Percentiles rank a stretch among this genome's conserved stretches.
These are phyloP conservation scores for Auricularia heimuer DNA, from an alignment of 768 basidiomycete species.

Conservation along the genomic window DNA sequence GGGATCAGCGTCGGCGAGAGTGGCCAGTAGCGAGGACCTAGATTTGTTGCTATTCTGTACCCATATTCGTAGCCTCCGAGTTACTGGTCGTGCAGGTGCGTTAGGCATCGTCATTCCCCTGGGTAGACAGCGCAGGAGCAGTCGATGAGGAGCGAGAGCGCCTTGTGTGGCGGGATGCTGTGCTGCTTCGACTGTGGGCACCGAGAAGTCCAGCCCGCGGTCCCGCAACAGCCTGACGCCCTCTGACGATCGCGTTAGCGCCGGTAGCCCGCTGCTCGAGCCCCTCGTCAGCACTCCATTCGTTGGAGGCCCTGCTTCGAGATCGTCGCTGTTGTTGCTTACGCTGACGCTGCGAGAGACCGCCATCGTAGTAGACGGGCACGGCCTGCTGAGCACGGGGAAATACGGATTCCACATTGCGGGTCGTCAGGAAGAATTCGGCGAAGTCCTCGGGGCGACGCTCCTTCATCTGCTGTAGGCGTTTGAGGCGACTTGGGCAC, in stretches of 20 bases:
- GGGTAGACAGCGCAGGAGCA: not conserved
- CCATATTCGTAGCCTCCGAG: not conserved
- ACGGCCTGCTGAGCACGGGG: not conserved
- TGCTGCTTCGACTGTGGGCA: no score
- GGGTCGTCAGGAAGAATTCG: not conserved
- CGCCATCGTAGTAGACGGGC: not conserved
- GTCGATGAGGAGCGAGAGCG: not conserved
- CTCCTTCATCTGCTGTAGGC: not conserved
- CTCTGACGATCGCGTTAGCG: no score
- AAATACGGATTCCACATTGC: not conserved
- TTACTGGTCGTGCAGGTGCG: not conserved
- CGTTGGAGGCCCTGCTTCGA: no score
- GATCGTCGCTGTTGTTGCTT: no score
- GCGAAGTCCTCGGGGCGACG: not conserved
- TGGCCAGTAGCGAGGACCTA: not conserved
- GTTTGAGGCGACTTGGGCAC: not conserved
- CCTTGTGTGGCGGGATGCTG: no score
- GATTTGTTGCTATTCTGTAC: constrained; percentile 1
- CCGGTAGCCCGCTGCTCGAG: no score
- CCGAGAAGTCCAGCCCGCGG: no score
- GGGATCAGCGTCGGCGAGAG: not conserved
- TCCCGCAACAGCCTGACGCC: no score
- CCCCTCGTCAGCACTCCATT: no score
- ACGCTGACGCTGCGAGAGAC: not conserved
- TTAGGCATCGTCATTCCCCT: not conserved